phyloP scores from a whole-genome alignment of 164 flowering plant species.

The Saururus chinensis region DNA sequence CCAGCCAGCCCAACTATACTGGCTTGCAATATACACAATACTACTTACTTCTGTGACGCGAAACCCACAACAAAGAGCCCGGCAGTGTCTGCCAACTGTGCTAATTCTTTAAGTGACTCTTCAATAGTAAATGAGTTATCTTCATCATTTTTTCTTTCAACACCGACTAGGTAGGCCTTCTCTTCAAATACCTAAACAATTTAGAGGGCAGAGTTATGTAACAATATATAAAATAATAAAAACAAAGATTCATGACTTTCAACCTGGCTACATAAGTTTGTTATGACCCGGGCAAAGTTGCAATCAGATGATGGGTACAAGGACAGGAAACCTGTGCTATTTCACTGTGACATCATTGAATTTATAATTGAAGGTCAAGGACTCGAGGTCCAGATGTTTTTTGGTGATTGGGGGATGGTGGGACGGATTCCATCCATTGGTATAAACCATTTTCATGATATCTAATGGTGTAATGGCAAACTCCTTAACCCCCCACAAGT shows the following conservation, averaged over 20 bases:
- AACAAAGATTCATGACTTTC: neutral
- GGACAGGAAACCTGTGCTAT: too few relatives aligned
- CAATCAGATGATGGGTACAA: neutral
- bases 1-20: neutral
- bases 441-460: too few relatives aligned
- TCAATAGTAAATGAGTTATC: constrained; percentile 44
- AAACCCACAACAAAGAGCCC: constrained; percentile 85
- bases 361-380: too few relatives aligned
- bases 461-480: too few relatives aligned
- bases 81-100: constrained; percentile 89
- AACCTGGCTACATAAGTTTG: neutral
- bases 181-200: constrained; percentile 59
- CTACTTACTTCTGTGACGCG: constrained; percentile 70
- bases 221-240: neutral
- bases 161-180: constrained; percentile 76
- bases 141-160: constrained; percentile 47
- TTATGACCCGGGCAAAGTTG: too few relatives aligned
- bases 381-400: too few relatives aligned
- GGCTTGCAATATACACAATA: neutral
- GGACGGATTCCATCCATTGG: too few relatives aligned
- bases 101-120: constrained; percentile 77
- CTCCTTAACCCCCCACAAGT: too few relatives aligned
- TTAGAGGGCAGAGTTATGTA: neutral
- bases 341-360: too few relatives aligned
- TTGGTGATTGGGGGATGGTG: too few relatives aligned